A percentile compares a stretch with the other conserved stretches of the same genome.
Evolutionary conservation across 768 basidiomycete genomes (phyloP).

Genomic region (Hirschioporus abietinus): DNA sequence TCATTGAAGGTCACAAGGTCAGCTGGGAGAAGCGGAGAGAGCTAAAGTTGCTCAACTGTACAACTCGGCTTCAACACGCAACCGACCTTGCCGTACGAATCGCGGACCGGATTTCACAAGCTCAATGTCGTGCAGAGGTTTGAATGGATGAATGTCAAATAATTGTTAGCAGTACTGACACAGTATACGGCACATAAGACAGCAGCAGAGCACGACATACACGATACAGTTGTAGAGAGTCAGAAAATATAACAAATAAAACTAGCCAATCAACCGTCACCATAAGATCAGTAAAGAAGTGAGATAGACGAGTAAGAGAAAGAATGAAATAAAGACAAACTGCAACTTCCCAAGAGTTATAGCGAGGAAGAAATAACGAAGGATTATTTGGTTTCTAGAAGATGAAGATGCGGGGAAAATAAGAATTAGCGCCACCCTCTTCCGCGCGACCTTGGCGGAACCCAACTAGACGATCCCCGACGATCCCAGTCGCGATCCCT

Average conservation of each 20-base stretch:
- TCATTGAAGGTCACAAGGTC: background rate
- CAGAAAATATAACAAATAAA: background rate
- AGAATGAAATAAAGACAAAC: background rate
- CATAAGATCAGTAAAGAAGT: background rate
- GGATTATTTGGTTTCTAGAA: too few species aligned
- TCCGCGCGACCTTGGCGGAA: conserved; percentile 24
- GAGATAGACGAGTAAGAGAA: background rate
- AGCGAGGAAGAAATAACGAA: too few species aligned
- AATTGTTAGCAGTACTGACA: background rate
- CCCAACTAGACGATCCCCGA: conserved; percentile 14
- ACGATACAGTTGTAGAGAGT: background rate
- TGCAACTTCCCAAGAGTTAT: too few species aligned
- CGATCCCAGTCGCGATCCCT: conserved; percentile 31
- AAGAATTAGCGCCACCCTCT: conserved; percentile 16
- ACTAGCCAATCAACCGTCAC: background rate
- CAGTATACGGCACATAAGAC: background rate
- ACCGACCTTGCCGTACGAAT: background rate
- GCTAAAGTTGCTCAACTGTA: background rate
- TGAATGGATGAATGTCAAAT: background rate
- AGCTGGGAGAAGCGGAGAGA: background rate
- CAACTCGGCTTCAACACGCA: background rate
- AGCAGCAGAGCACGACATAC: background rate
- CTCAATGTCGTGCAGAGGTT: too few species aligned
- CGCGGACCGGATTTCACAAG: too few species aligned
- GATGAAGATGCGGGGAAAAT: too few species aligned